These are phyloP conservation scores for Rhynchospora breviuscula DNA, from an alignment of 176 grass and related monocot species.

Conservation along the genomic window DNA sequence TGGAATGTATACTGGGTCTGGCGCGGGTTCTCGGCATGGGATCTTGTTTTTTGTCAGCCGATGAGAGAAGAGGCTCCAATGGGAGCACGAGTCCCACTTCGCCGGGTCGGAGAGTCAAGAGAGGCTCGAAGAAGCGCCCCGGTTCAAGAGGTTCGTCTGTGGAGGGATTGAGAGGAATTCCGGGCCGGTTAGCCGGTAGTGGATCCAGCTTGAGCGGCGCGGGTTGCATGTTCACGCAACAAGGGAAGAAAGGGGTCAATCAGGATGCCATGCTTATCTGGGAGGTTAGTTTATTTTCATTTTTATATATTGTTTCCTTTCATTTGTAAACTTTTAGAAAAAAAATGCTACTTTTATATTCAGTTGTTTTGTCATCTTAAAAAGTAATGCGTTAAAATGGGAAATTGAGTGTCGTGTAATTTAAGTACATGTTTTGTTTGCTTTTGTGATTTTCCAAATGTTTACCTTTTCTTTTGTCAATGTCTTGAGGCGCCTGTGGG, in stretches of 20 bases:
- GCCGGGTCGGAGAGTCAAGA: slow-evolving; percentile 22
- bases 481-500: background rate
- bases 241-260: slow-evolving; percentile 89
- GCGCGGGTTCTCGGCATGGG: slow-evolving; percentile 44
- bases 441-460: background rate
- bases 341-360: background rate
- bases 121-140: slow-evolving; percentile 13
- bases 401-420: background rate
- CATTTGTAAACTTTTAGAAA: background rate
- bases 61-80: slow-evolving; percentile 23
- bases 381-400: background rate
- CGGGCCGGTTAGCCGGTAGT: slow-evolving; percentile 45
- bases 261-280: slow-evolving; percentile 92
- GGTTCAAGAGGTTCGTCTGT: slow-evolving; percentile 20
- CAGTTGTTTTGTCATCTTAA: background rate
- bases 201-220: slow-evolving; percentile 36
- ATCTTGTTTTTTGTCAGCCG: slow-evolving; percentile 31
- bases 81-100: slow-evolving; percentile 24
- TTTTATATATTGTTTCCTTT: background rate
- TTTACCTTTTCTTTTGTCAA: background rate
- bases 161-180: slow-evolving; percentile 31
- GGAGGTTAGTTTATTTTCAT: slow-evolving; percentile 40
- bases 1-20: slow-evolving; percentile 49
- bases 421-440: background rate
- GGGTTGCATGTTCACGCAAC: slow-evolving; percentile 75